Evolutionary conservation across 2,329 filamentous ascomycete genomes (phyloP).

Genomic region (Pezicula carpinea): DNA sequence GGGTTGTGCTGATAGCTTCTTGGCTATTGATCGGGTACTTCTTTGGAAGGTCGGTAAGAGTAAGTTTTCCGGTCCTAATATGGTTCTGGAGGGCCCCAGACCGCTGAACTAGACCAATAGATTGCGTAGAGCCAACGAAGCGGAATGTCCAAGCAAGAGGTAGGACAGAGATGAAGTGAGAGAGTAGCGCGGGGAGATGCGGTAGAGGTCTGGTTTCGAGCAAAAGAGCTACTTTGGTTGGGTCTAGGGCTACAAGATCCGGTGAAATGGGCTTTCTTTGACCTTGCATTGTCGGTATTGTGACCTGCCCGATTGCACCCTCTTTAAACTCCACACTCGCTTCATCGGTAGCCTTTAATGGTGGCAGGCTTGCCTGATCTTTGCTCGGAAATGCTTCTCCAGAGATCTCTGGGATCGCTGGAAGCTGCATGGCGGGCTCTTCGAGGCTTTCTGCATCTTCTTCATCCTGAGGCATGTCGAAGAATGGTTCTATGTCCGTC

Average conservation of each 20-base stretch:
- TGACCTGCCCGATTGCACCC: neutral
- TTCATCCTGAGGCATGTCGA: neutral
- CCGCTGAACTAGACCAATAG: conserved; percentile 17
- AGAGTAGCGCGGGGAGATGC: conserved; percentile 26
- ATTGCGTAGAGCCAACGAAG: conserved; percentile 23
- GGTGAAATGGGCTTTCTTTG: no score
- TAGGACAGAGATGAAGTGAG: conserved; percentile 30
- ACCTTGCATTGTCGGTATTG: neutral
- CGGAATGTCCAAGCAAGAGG: conserved; percentile 36
- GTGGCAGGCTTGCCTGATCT: no score
- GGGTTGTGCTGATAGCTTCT: conserved; percentile 1
- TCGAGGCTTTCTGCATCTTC: neutral
- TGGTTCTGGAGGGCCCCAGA: conserved; percentile 29
- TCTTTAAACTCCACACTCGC: neutral
- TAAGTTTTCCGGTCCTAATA: conserved; percentile 23
- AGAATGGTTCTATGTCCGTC: neutral
- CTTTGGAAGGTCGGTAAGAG: conserved; percentile 28
- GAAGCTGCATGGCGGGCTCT: neutral
- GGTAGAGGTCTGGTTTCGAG: conserved; percentile 25
- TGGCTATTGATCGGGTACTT: conserved; percentile 8
- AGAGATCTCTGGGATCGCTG: neutral
- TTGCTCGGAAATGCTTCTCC: neutral
- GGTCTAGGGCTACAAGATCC: neutral
- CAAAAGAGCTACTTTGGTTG: conserved; percentile 25
- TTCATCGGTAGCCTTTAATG: no score